Base-by-base conservation (phyloP, 768 basidiomycete species). In the Hemileccinum rubropunctum region DNA sequence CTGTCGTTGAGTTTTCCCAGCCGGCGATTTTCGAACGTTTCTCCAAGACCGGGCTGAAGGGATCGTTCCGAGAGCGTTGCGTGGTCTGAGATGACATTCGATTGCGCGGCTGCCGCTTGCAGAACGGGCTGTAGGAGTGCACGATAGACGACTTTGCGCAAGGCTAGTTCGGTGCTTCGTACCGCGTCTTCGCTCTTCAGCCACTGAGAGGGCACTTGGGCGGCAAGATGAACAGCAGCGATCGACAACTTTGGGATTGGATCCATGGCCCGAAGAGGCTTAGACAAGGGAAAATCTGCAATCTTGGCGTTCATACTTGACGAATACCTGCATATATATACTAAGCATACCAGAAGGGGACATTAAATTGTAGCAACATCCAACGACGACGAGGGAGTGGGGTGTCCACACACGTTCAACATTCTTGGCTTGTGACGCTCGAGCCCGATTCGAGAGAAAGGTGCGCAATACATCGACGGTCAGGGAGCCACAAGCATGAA, bases 331-430 rank as follows among this genome's bases (percentile, higher is more conserved):
- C 14, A 33, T 44, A 49, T n/a, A 30, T 30, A 38, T 23, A 40
- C 26, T 20, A 10, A n/a, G 33, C 67, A 33, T 39, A 64, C 84
- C 84, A 59, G 72, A 63, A 11, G 75, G 67, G 27, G 71, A 67
- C 70, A 89, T 76, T 54, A 87, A 72, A 61, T 90, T 89, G 64
- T 90, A 91, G 64, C 88, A 91, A 53, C 88, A 91, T 3, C 88
- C 87, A 14, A 89, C 86, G 8, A 82, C 74, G 37, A 86, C 75
- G 1, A 79, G 71, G 3, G 73, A 81, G 14, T 73, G 70, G 5
- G 81, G 74, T 37, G 57, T 65, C 86, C 86, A 88, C 35, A 10
- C 14, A 18, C n/a, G 26, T 17, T 26, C 27, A 18, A 37, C 36
- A 36, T 30, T 35, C 34, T 41, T 28, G 42, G 21, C 13, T 35